phyloP scores from a whole-genome alignment of 176 grass and related monocot species.

The Ensete glaucum region DNA sequence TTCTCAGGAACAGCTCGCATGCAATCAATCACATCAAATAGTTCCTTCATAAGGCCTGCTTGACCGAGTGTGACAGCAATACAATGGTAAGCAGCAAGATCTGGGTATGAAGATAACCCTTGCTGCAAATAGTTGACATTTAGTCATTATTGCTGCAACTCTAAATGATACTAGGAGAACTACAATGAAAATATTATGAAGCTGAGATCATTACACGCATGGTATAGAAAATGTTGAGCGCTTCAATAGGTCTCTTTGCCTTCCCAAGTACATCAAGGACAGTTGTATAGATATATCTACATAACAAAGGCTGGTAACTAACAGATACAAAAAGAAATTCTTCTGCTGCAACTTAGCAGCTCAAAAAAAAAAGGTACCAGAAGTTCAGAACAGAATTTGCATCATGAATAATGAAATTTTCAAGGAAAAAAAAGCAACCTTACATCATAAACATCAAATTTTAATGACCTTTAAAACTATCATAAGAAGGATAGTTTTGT shows the following conservation, averaged over 20 bases:
- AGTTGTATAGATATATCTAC: constrained; percentile 87
- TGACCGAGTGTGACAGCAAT: constrained; percentile 80
- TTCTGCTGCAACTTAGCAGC: constrained; percentile 1
- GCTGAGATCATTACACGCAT: constrained; percentile 58
- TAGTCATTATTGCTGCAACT: constrained; percentile 12
- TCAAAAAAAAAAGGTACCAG: not conserved
- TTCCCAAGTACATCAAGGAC: constrained; percentile 95
- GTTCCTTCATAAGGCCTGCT: constrained; percentile 90
- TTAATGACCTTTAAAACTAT: not conserved
- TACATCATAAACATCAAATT: not conserved
- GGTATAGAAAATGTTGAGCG: constrained; percentile 74
- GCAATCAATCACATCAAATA: constrained; percentile 95
- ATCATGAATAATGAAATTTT: not conserved
- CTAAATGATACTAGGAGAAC: constrained; percentile 2
- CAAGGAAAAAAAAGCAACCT: not conserved
- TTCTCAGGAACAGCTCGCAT: constrained; percentile 62
- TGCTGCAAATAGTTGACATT: constrained; percentile 51
- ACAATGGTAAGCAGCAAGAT: constrained; percentile 88
- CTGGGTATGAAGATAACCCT: constrained; percentile 85
- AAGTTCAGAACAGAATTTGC: too few relatives aligned
- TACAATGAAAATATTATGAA: not conserved
- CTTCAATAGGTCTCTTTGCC: constrained; percentile 76
- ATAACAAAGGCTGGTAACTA: constrained; percentile 14
- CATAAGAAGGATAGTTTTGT: not conserved
- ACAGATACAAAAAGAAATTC: not conserved